Evolutionary conservation across 495 filamentous ascomycete species (phyloP).

Genomic region (Beverwykella pulmonaria): DNA sequence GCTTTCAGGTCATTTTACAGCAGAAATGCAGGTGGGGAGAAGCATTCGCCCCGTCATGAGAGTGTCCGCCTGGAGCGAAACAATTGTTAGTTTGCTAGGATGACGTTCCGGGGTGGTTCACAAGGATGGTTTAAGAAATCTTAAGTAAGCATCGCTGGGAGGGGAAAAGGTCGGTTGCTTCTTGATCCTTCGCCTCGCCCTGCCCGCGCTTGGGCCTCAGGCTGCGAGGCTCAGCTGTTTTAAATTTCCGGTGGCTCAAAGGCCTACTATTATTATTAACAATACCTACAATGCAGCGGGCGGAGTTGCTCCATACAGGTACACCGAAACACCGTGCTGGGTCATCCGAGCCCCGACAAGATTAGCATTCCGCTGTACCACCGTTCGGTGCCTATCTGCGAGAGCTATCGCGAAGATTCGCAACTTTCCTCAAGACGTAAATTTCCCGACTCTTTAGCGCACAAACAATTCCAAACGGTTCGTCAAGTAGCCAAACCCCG

Average conservation of each 20-base stretch:
- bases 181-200: constrained; percentile 12
- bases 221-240: neutral
- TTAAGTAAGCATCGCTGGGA: constrained; percentile 9
- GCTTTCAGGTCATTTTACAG: neutral
- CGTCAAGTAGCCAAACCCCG: neutral
- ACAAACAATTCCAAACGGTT: neutral
- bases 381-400: neutral
- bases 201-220: neutral
- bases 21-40: neutral
- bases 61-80: neutral
- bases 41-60: neutral
- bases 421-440: neutral
- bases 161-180: constrained; percentile 15
- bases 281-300: neutral
- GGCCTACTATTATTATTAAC: neutral
- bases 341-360: neutral
- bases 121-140: constrained; percentile 8
- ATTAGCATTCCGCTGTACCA: neutral
- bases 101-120: neutral
- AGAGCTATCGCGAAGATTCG: no score
- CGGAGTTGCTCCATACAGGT: neutral
- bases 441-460: neutral
- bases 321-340: neutral
- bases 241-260: neutral
- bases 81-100: neutral